Evolutionary conservation across 2,329 filamentous ascomycete species (phyloP).

Genomic region (Pseudogymnoascus sp.): DNA sequence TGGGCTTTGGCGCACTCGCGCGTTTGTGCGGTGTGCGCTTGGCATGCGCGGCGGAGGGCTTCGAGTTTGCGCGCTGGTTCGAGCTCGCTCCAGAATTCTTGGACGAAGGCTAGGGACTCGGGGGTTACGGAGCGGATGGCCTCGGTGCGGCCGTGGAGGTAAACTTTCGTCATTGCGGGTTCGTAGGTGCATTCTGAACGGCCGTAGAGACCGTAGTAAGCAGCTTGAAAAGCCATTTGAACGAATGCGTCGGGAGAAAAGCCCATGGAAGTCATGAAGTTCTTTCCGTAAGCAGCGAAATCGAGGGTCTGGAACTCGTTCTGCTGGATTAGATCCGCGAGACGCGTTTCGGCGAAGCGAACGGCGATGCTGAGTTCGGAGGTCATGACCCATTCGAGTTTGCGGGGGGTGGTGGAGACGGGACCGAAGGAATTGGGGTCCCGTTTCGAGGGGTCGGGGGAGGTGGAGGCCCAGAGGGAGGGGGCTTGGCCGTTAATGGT

Average conservation of each 20-base stretch:
- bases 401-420: slow-evolving; percentile 87
- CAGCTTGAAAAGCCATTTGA: slow-evolving; percentile 97
- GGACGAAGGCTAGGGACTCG: slow-evolving; percentile 80
- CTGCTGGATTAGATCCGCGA: slow-evolving; percentile 91
- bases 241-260: slow-evolving; percentile 97
- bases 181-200: slow-evolving; percentile 93
- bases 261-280: slow-evolving; percentile 93
- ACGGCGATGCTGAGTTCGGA: slow-evolving; percentile 85
- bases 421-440: slow-evolving; percentile 88
- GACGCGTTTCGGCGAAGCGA: slow-evolving; percentile 86
- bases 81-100: slow-evolving; percentile 90
- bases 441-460: slow-evolving; percentile 85
- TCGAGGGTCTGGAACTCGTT: slow-evolving; percentile 93
- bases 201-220: slow-evolving; percentile 94
- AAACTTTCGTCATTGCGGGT: slow-evolving; percentile 95
- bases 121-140: slow-evolving; percentile 79
- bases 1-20: slow-evolving; percentile 81
- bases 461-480: slow-evolving; percentile 81
- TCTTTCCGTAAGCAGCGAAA: slow-evolving; percentile 84
- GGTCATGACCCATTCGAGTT: slow-evolving; percentile 95
- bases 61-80: slow-evolving; percentile 76
- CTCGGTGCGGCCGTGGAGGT: slow-evolving; percentile 87
- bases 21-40: slow-evolving; percentile 72
- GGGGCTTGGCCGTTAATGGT: slow-evolving; percentile 93
- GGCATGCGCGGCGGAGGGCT: slow-evolving; percentile 71